Conservation (phyloP, 257 asterid species). For the Linderniella brevidens region DNA sequence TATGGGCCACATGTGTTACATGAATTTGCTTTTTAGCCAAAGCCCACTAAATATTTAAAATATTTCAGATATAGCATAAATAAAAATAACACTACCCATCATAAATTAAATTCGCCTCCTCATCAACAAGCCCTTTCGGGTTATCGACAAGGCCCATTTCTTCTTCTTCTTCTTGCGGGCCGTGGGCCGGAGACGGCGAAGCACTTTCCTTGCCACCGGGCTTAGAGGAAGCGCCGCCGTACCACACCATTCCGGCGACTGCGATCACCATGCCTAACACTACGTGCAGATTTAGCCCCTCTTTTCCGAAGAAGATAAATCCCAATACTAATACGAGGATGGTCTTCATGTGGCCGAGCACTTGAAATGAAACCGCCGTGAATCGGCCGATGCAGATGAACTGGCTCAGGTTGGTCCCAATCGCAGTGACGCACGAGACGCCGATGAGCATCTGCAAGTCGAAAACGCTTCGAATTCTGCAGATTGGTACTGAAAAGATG, state of each 20-base stretch:
- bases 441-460: conserved; percentile 26
- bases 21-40: too few relatives aligned
- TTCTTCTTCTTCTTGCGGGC: conserved; percentile 12
- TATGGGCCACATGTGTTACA: too few relatives aligned
- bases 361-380: conserved; percentile 58
- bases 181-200: conserved; percentile 9
- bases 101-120: conserved; percentile 9
- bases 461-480: not conserved
- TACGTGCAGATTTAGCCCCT: conserved; percentile 36
- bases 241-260: conserved; percentile 44
- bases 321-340: conserved; percentile 42
- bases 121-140: conserved; percentile 20
- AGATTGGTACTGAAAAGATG: too few relatives aligned
- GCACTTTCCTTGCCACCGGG: conserved; percentile 43
- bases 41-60: not conserved
- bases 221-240: conserved; percentile 32
- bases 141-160: conserved; percentile 16
- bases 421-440: conserved; percentile 37
- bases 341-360: conserved; percentile 67
- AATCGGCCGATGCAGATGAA: conserved; percentile 67
- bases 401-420: conserved; percentile 55
- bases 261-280: conserved; percentile 45
- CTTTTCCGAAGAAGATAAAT: conserved; percentile 40
- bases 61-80: too few relatives aligned
- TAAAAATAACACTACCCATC: not conserved